A percentile compares a stretch with the other conserved stretches of the same genome.
phyloP scores from a whole-genome alignment of 306 rosid genomes.

The Psophocarpus tetragonolobus region DNA sequence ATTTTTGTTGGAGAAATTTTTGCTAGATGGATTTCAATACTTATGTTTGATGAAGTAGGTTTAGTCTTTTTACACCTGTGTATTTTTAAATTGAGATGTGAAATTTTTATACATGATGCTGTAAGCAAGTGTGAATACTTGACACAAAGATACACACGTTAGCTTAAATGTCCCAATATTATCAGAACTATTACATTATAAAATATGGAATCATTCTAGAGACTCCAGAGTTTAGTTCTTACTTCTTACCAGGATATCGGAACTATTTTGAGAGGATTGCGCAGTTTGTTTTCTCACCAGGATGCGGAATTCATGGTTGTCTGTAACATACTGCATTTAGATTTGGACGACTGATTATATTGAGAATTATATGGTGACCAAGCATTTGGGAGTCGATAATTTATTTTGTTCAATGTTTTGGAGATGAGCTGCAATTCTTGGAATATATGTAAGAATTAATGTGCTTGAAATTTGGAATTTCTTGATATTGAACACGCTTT shows the following conservation, averaged over 20 bases:
- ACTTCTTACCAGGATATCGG: not conserved
- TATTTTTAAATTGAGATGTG: not conserved
- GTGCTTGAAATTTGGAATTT: not conserved
- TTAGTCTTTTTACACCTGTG: not conserved
- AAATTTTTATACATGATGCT: constrained; percentile 5
- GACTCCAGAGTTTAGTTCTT: not conserved
- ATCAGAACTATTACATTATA: not conserved
- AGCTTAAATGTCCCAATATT: not conserved
- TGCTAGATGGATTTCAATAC: not conserved
- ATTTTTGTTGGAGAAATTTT: not conserved
- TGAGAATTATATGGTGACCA: no score
- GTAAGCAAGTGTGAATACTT: not conserved
- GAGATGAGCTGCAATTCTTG: not conserved
- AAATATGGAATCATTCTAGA: not conserved
- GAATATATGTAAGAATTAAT: not conserved
- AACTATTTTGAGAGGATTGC: not conserved
- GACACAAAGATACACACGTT: not conserved
- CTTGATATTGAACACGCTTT: no score
- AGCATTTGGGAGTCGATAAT: no score
- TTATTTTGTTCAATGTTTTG: not conserved
- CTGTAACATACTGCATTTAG: no score
- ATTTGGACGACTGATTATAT: no score
- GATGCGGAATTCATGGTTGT: no score
- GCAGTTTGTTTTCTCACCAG: not conserved
- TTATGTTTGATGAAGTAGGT: not conserved